phyloP scores from a whole-genome alignment of 768 basidiomycete genomes.

The Leccinum broughii region DNA sequence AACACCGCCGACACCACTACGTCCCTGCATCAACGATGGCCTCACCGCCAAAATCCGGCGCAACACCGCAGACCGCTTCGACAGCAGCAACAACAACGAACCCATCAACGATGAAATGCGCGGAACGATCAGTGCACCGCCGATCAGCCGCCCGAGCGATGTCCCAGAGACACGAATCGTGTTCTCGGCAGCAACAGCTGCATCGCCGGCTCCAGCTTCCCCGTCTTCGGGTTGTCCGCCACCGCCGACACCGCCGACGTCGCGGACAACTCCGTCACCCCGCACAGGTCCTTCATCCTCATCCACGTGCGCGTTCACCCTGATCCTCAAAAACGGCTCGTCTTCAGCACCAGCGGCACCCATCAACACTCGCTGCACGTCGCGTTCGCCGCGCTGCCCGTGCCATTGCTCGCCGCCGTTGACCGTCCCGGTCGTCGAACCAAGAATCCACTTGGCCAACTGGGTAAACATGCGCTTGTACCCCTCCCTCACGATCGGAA shows the following conservation, averaged over 20 bases:
- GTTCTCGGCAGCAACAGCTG: slow-evolving; percentile 55
- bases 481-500: slow-evolving; percentile 47
- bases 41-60: slow-evolving; percentile 28
- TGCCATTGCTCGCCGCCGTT: slow-evolving; percentile 4
- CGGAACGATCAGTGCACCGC: slow-evolving; percentile 69
- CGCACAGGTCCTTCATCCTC: slow-evolving; percentile 18
- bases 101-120: slow-evolving; percentile 70
- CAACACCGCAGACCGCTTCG: slow-evolving; percentile 36
- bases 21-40: slow-evolving; percentile 12
- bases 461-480: slow-evolving; percentile 45
- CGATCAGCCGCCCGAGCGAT: slow-evolving; percentile 64
- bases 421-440: slow-evolving; percentile 24
- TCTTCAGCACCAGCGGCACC: slow-evolving; percentile 27
- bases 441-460: slow-evolving; percentile 47
- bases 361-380: slow-evolving; percentile 26
- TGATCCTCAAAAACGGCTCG: slow-evolving; percentile 32
- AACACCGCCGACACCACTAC: slow-evolving; percentile 11
- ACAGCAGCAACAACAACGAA: slow-evolving; percentile 51
- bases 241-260: not conserved
- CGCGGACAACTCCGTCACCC: not conserved
- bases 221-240: slow-evolving; percentile 14
- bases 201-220: slow-evolving; percentile 26
- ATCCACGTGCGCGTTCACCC: slow-evolving; percentile 37
- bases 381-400: slow-evolving; percentile 17
- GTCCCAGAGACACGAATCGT: slow-evolving; percentile 57